Conservation (phyloP, 768 basidiomycete genomes). For the Suillus cothurnatus region DNA sequence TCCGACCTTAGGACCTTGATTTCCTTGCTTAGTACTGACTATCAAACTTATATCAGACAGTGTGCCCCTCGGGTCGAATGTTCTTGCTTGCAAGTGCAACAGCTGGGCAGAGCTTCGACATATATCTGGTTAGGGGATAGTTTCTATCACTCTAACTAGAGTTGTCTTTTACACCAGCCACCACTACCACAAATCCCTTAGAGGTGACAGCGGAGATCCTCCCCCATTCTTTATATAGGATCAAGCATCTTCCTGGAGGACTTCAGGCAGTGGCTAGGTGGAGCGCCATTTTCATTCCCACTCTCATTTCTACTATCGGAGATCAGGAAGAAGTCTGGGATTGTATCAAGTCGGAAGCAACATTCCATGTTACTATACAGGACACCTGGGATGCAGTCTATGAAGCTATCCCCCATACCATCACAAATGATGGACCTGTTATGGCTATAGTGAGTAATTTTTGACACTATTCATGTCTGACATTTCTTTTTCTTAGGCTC, state of each 20-base stretch:
- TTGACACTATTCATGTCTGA: neutral
- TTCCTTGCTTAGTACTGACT: too few relatives aligned
- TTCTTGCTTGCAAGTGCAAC: too few relatives aligned
- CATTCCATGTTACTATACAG: neutral
- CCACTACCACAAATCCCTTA: neutral
- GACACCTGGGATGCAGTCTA: slow-evolving; percentile 10
- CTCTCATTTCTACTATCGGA: neutral
- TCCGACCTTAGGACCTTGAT: too few relatives aligned
- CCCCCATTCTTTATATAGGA: neutral
- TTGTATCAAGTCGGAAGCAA: neutral
- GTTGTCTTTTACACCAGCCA: too few relatives aligned
- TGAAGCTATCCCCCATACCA: slow-evolving; percentile 8
- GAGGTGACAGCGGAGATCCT: neutral
- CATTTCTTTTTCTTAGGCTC: neutral
- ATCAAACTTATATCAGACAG: too few relatives aligned
- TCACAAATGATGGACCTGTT: slow-evolving; percentile 10
- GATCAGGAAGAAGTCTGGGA: neutral
- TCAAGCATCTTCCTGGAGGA: neutral
- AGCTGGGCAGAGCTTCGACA: too few relatives aligned
- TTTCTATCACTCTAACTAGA: too few relatives aligned
- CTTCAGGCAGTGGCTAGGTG: neutral
- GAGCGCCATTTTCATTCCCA: neutral
- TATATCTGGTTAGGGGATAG: too few relatives aligned
- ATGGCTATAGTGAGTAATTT: slow-evolving; percentile 5
- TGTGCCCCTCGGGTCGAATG: too few relatives aligned